phyloP scores from a whole-genome alignment of 352 stramenopile genomes.

The Phytophthora sansomeana region DNA sequence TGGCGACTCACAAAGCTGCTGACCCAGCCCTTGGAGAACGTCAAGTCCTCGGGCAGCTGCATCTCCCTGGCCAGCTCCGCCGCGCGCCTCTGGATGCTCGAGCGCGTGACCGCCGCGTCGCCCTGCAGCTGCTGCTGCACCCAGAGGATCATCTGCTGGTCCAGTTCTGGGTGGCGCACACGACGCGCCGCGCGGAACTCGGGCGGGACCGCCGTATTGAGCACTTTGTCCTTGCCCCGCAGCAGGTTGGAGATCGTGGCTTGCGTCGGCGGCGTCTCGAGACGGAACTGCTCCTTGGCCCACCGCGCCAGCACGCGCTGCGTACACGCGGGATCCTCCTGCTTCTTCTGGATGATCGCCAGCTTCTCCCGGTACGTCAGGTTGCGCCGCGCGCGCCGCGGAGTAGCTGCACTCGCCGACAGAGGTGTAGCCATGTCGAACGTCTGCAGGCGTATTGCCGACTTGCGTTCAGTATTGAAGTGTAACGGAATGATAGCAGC shows the following conservation, averaged over 20 bases:
- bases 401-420: neutral
- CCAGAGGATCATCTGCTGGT: constrained; percentile 56
- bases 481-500: neutral
- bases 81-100: constrained; percentile 47
- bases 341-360: constrained; percentile 64
- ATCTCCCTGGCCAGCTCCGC: constrained; percentile 47
- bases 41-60: constrained; percentile 44
- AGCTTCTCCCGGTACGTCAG: constrained; percentile 73
- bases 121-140: constrained; percentile 43
- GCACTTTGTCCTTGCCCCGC: constrained; percentile 52
- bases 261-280: constrained; percentile 59
- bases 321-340: constrained; percentile 58
- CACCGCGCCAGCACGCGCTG: constrained; percentile 62
- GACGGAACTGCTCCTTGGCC: constrained; percentile 60
- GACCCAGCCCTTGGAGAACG: constrained; percentile 74
- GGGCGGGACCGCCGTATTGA: constrained; percentile 48
- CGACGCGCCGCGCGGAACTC: constrained; percentile 51
- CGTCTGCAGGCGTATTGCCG: no score
- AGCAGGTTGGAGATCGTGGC: constrained; percentile 76
- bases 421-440: neutral
- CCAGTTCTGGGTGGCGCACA: constrained; percentile 63
- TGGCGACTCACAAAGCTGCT: constrained; percentile 68
- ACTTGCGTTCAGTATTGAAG: neutral
- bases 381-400: constrained; percentile 45
- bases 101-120: constrained; percentile 35